Conservation (phyloP, 2,329 filamentous ascomycete species). For the Biscogniauxia mediterranea region DNA sequence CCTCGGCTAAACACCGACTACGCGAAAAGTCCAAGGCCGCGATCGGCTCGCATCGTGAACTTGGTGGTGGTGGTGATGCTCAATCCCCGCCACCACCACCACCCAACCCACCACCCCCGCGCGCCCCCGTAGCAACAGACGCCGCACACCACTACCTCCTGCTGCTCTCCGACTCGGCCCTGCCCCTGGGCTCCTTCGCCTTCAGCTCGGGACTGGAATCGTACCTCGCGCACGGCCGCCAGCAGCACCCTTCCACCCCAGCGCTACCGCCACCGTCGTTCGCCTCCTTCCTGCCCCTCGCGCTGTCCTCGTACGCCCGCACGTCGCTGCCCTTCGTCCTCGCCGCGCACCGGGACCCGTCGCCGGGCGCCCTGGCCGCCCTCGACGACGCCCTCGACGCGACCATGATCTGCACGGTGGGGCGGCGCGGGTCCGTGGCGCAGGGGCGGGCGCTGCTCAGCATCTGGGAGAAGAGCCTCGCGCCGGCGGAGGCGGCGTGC, state of each 20-base stretch:
- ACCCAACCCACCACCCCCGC: constrained; percentile 6
- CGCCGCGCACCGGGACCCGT: constrained; percentile 57
- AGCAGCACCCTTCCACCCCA: constrained; percentile 4
- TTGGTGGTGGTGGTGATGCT: too few species aligned
- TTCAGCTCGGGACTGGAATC: constrained; percentile 83
- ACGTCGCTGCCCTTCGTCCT: constrained; percentile 75
- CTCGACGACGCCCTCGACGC: constrained; percentile 79
- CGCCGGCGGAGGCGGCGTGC: too few species aligned
- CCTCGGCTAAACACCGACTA: constrained; percentile 36
- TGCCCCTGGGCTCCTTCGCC: constrained; percentile 82
- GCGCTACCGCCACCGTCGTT: constrained; percentile 45
- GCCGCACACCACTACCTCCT: constrained; percentile 65
- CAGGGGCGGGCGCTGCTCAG: constrained; percentile 73
- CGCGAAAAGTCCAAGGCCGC: constrained; percentile 9
- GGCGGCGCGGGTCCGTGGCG: constrained; percentile 68
- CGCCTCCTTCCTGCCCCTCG: constrained; percentile 66
- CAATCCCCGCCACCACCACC: too few species aligned
- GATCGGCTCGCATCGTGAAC: background rate
- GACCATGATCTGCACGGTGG: constrained; percentile 74
- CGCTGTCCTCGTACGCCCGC: constrained; percentile 67
- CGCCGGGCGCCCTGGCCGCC: constrained; percentile 42
- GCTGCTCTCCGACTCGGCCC: constrained; percentile 75
- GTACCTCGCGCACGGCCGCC: constrained; percentile 67
- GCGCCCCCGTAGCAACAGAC: constrained; percentile 4
- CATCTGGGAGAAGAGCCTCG: constrained; percentile 74